Percentiles rank a stretch among this genome's conserved stretches.
phyloP scores from a whole-genome alignment of 1,284 basidiomycete species.

The Cutaneotrichosporon sp. region DNA sequence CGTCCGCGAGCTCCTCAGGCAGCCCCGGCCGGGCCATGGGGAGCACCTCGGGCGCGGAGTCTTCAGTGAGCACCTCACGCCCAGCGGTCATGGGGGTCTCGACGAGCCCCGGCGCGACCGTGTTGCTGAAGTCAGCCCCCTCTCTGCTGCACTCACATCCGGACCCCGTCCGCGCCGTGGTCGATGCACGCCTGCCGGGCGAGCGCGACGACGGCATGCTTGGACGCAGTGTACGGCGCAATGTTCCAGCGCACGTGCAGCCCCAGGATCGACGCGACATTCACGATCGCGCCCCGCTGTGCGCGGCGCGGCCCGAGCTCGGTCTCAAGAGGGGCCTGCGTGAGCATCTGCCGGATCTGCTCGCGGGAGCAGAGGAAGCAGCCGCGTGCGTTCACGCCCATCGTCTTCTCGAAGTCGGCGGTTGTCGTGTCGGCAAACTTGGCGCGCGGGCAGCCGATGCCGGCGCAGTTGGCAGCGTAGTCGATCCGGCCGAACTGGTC shows the following conservation, averaged over 20 bases:
- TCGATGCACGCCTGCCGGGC: conserved; percentile 18
- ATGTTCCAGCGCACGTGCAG: background rate
- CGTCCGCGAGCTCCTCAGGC: conserved; percentile 40
- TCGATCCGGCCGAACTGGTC: conserved; percentile 35
- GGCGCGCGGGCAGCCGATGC: background rate
- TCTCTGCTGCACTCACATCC: conserved; percentile 8
- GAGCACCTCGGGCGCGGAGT: conserved; percentile 22
- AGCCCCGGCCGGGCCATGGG: conserved; percentile 33
- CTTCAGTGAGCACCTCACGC: conserved; percentile 7
- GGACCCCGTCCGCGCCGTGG: conserved; percentile 14
- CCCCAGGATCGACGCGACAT: conserved; percentile 16
- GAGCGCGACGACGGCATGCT: conserved; percentile 24
- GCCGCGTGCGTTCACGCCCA: conserved; percentile 32
- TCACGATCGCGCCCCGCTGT: conserved; percentile 28
- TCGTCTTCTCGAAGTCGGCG: conserved; percentile 33
- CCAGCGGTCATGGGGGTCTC: conserved; percentile 11
- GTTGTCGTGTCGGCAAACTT: background rate
- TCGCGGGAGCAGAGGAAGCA: conserved; percentile 28
- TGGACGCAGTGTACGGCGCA: conserved; percentile 15
- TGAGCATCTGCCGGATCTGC: conserved; percentile 25
- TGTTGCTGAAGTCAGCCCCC: conserved; percentile 12
- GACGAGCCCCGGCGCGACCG: conserved; percentile 18
- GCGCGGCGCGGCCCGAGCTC: conserved; percentile 6
- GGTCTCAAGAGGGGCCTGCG: conserved; percentile 15
- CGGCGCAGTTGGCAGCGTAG: conserved; percentile 41